Conservation (phyloP, 2,329 filamentous ascomycete species). For the Niveomyces coronatus region DNA sequence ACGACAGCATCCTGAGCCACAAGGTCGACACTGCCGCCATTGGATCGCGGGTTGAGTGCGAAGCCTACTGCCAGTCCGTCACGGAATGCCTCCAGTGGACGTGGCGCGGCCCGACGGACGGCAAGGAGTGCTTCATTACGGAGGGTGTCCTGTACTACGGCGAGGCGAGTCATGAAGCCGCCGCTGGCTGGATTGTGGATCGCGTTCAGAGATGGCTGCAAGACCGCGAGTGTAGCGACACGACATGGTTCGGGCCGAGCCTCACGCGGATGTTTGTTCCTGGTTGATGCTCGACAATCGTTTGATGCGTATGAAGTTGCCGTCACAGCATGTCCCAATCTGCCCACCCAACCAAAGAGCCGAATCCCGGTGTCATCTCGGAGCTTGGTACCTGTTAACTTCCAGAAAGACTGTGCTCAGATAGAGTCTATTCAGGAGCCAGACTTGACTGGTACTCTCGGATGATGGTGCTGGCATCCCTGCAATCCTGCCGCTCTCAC, state of each 20-base stretch:
- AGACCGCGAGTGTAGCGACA: neutral
- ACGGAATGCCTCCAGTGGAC: conserved; percentile 5
- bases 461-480: no score
- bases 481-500: no score
- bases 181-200: conserved; percentile 3
- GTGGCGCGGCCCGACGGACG: conserved; percentile 1
- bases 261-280: conserved; percentile 1
- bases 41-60: neutral
- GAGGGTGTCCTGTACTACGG: conserved; percentile 6
- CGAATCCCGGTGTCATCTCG: no score
- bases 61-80: conserved; percentile 2
- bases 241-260: conserved; percentile 3
- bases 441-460: no score
- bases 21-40: neutral
- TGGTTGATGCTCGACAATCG: neutral
- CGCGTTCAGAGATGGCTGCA: neutral
- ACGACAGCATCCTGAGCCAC: conserved; percentile 5
- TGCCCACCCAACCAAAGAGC: no score
- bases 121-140: conserved; percentile 3
- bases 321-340: no score
- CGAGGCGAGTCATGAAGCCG: neutral
- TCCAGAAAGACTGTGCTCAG: no score
- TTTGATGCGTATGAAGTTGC: no score
- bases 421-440: no score
- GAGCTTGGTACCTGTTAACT: no score